Evolutionary conservation across 352 stramenopile genomes (phyloP), one percentile per base, ranked within the genome.

Genomic region (Phytophthora litchii): DNA sequence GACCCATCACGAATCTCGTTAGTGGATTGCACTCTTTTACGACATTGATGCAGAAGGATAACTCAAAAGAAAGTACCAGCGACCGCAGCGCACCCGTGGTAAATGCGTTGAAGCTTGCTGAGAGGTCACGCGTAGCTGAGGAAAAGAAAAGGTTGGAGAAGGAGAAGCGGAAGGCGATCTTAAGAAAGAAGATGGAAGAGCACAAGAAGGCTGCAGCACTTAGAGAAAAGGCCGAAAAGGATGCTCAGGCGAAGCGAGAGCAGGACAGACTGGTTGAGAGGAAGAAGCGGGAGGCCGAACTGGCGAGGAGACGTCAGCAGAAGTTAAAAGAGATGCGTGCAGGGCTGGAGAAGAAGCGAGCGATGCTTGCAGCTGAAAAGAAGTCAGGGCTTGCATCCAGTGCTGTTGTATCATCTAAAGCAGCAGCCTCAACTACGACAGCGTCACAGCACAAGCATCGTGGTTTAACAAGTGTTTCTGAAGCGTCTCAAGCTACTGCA

Each of bases 11-110:
- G 1, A 92, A 95, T 57, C 70, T 93, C 2, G 70, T 92, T 3
- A 91, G 77, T 43, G 82, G 76, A 7, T 34, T 95, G 20, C 83
- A 93, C 35, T 93, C 83, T 10, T 84, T 93, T 49, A 83, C 78
- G 7, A 70, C 76, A n/a, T 54, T 95, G 21, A 44, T 92, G 16
- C 80, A 88, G 3, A 89, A 86, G 31, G 71, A 86, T 19, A 75
- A 58, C 17, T 32, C 58, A 1, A 57, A 70, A 40, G 61, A 61
- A 16, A 66, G 50, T 38, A 77, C 43, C 6, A 73, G 23, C 23
- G 56, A 48, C 12, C 74, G 83, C 48, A 78, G 67, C 40, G 71
- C 72, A 13, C 80, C 78, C 0, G 70, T 80, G 21, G 76, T 95
- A 4, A 91, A 77, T 44, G 70, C 86, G 0, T 60, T 95, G 19